Conservation (phyloP, 2,329 filamentous ascomycete genomes). For the Xylaria sp. region DNA sequence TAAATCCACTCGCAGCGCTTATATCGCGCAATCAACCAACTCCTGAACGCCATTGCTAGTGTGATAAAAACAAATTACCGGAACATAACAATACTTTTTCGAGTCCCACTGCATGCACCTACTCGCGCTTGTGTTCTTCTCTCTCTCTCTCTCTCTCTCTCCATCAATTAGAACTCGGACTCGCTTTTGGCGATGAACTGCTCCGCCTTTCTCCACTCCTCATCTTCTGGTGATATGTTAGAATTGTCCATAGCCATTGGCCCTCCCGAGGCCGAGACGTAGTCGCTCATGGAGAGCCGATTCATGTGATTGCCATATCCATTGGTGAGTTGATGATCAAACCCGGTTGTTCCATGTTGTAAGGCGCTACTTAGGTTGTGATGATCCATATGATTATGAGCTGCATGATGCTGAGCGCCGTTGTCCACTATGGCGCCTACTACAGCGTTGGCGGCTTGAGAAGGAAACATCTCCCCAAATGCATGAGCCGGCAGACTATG, state of each 20-base stretch:
- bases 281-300: neutral
- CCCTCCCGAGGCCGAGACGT: constrained; percentile 1
- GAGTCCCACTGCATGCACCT: neutral
- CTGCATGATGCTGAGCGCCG: too few species aligned
- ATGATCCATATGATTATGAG: too few species aligned
- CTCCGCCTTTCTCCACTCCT: neutral
- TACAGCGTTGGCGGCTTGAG: constrained; percentile 21
- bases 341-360: neutral
- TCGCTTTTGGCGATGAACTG: neutral
- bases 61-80: too few species aligned
- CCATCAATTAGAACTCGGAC: neutral
- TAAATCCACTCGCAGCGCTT: too few species aligned
- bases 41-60: too few species aligned
- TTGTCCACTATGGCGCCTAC: too few species aligned
- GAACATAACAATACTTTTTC: neutral
- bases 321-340: constrained; percentile 7
- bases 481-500: constrained; percentile 21
- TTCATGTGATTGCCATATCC: constrained; percentile 1
- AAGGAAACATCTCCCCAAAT: constrained; percentile 26
- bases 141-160: too few species aligned
- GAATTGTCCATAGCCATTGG: constrained; percentile 1
- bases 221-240: neutral
- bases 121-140: neutral
- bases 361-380: neutral
- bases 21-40: too few species aligned